These are phyloP conservation scores for Aspergillus sp. DNA, from an alignment of 2,329 filamentous ascomycete genomes.

Conservation along the genomic window DNA sequence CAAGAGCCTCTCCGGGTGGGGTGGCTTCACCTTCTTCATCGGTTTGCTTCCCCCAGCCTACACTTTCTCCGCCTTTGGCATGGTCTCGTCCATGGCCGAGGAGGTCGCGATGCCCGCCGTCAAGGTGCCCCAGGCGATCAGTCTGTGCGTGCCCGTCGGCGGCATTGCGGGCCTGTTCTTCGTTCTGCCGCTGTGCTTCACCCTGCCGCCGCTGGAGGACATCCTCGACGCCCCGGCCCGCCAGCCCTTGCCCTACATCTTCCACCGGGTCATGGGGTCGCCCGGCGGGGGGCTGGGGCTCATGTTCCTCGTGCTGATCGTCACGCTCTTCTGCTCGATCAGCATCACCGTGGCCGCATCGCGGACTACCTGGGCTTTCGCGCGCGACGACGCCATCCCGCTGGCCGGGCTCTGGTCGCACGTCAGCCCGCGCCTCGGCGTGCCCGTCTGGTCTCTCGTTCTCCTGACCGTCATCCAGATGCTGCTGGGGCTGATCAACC, in stretches of 20 bases:
- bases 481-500: constrained; percentile 42
- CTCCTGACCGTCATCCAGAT: constrained; percentile 40
- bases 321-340: constrained; percentile 47
- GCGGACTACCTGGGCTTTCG: constrained; percentile 38
- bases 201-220: constrained; percentile 38
- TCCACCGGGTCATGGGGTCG: constrained; percentile 41
- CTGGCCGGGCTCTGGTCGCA: constrained; percentile 28
- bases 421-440: constrained; percentile 26
- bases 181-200: constrained; percentile 46
- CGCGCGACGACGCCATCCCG: constrained; percentile 37
- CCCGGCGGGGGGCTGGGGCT: constrained; percentile 41
- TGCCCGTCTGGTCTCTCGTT: constrained; percentile 35
- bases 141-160: constrained; percentile 44
- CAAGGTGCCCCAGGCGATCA: constrained; percentile 45
- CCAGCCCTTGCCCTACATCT: constrained; percentile 45
- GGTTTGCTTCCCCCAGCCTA: constrained; percentile 52
- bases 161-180: constrained; percentile 48
- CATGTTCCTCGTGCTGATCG: constrained; percentile 41
- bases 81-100: constrained; percentile 56
- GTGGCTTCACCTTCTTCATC: constrained; percentile 53
- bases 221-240: constrained; percentile 37
- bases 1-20: constrained; percentile 48
- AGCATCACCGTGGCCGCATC: constrained; percentile 45
- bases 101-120: constrained; percentile 46
- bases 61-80: constrained; percentile 51